Evolutionary conservation across 345 rosid species (phyloP).

Genomic region (Euphorbia lathyris): DNA sequence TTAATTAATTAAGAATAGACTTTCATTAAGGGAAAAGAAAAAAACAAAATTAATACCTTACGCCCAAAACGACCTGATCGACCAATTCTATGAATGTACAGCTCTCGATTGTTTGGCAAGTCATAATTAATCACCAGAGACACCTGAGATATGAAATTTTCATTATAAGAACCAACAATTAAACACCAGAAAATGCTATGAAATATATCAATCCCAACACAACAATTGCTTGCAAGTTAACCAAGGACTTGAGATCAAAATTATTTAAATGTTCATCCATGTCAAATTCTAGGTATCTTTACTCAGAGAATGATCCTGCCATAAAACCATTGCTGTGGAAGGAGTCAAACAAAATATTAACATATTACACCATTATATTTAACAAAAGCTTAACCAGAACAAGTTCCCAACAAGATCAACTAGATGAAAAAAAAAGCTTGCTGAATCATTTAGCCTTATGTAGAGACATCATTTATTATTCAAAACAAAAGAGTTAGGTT

Average conservation of each 20-base stretch:
- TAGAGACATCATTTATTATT: background rate
- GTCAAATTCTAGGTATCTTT: background rate
- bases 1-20: background rate
- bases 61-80: conserved; percentile 99
- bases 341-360: background rate
- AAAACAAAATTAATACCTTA: conserved; percentile 54
- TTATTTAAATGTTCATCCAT: background rate
- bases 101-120: conserved; percentile 97
- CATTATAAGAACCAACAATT: background rate
- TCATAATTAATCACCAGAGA: conserved; percentile 94
- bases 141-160: conserved; percentile 43
- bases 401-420: background rate
- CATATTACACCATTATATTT: background rate
- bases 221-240: background rate
- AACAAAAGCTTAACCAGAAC: background rate
- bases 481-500: background rate
- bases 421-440: background rate
- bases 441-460: background rate
- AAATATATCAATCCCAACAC: background rate
- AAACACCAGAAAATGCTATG: background rate
- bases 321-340: background rate
- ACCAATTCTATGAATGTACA: conserved; percentile 94
- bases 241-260: background rate
- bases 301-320: background rate
- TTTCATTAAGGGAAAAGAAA: background rate